Evolutionary conservation across 352 stramenopile genomes (phyloP).

Genomic region (Pythium coloratum): DNA sequence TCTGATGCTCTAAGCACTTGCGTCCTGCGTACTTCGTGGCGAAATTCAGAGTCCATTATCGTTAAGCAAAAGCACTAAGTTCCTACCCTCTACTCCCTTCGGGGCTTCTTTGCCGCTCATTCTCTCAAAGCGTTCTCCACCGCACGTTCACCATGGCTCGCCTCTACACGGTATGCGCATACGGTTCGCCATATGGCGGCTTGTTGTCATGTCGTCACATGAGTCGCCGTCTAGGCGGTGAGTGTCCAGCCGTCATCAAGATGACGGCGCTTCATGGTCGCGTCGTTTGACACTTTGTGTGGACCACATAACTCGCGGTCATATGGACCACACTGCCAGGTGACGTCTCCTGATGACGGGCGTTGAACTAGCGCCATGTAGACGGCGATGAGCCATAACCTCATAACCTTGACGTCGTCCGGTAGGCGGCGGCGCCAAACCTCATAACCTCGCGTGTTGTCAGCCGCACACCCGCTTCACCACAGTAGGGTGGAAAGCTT

Average conservation of each 20-base stretch:
- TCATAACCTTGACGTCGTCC: neutral
- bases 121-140: neutral
- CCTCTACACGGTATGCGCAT: neutral
- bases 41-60: constrained; percentile 3
- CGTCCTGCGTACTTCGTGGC: constrained; percentile 3
- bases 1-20: neutral
- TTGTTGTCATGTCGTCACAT: neutral
- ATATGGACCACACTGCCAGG: neutral
- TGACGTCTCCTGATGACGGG: neutral
- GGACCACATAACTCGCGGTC: no score
- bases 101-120: neutral
- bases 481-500: no score
- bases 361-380: neutral
- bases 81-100: neutral
- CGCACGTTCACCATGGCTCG: neutral
- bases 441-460: neutral
- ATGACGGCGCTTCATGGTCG: no score
- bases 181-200: neutral
- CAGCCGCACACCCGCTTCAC: neutral
- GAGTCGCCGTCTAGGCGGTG: neutral
- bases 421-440: neutral
- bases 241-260: neutral
- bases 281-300: no score
- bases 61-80: neutral
- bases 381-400: neutral